These are phyloP conservation scores for Cladosporium colombiae DNA, from an alignment of 2,329 filamentous ascomycete species.

Conservation along the genomic window DNA sequence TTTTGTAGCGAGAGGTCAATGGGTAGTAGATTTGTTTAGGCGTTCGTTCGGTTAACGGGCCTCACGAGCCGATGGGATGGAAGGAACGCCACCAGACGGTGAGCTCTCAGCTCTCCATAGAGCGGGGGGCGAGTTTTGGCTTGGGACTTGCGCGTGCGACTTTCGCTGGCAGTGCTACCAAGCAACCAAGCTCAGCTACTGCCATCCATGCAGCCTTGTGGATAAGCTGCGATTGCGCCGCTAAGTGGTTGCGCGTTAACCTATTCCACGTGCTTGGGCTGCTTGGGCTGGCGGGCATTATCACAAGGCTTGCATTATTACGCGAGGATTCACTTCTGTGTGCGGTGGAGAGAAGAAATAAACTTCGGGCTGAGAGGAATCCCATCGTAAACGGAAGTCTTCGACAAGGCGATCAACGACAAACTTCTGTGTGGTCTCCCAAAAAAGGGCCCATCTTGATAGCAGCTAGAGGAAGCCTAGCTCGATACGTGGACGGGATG, in stretches of 20 bases:
- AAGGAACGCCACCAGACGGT: background rate
- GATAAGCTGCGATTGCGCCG: background rate
- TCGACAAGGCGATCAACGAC: background rate
- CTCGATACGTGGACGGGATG: constrained; percentile 1
- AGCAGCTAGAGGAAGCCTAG: background rate
- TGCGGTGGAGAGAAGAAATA: background rate
- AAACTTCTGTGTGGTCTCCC: background rate
- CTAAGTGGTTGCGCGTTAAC: background rate
- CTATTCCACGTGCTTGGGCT: background rate
- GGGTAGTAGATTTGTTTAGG: background rate
- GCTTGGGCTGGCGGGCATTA: background rate
- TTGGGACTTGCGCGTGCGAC: background rate
- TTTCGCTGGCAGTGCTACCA: background rate
- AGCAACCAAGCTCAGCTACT: background rate
- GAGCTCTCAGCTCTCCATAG: background rate
- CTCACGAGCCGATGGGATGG: background rate
- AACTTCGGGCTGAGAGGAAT: background rate
- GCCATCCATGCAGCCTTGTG: constrained; percentile 5
- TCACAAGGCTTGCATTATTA: background rate
- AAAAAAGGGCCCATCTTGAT: background rate
- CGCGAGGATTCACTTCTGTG: background rate
- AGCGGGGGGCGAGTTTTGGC: background rate
- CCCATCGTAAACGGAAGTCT: background rate
- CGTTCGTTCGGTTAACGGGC: background rate
- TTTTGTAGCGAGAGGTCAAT: background rate